Base-by-base conservation (phyloP, 495 filamentous ascomycete species). In the Barbatosphaeria neglecta region DNA sequence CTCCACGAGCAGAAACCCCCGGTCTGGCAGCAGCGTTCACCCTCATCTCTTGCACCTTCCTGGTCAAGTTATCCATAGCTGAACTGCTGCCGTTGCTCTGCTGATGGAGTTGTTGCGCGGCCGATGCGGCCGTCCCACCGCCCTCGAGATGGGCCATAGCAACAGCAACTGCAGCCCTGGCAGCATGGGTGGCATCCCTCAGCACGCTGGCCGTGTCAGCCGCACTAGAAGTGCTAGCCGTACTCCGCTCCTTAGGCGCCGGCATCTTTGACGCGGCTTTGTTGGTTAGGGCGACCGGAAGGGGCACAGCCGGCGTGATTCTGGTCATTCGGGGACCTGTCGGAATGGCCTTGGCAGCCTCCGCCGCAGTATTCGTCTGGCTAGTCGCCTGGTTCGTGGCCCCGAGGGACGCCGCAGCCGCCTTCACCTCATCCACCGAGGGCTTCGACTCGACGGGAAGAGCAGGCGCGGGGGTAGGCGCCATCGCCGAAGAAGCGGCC, bases 41-140 rank as follows among this genome's bases (percentile, higher is more conserved):
- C 44, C 84, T 77, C 83, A 97, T 86, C 46, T 96, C 85, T 48
- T 85, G 82, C 51, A 96, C 85, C 63, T 89, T 84, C 59, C 81
- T 84, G 1, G 86, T 80, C 17, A 96, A 63, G 52, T 86, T 84
- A 20, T 95, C 86, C 37, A 95, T 72, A 2, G 74, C 70, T 28
- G 50, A 70, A 46, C 73, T 70, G 3, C 48, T 70, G 51, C 61
- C 59, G 25, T 68, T 64, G 10, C 50, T 54, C 11, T 64, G 56
- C 50, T 76, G 74, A 50, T 66, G 68, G 37, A 3, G 11, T 2
- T 22, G 67, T 9, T n/a, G n/a, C n/a, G n/a, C n/a, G n/a, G 60
- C 59, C 43, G 63, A 59, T 22, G 65, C 58, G 44, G 74, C 64
- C n/a, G 77, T 72, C 10, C 75, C 65, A 22, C 58, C 52, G 22